These are phyloP conservation scores for Tetradesmus obliquus DNA, from an alignment of 139 green algal genomes.

Conservation along the genomic window DNA sequence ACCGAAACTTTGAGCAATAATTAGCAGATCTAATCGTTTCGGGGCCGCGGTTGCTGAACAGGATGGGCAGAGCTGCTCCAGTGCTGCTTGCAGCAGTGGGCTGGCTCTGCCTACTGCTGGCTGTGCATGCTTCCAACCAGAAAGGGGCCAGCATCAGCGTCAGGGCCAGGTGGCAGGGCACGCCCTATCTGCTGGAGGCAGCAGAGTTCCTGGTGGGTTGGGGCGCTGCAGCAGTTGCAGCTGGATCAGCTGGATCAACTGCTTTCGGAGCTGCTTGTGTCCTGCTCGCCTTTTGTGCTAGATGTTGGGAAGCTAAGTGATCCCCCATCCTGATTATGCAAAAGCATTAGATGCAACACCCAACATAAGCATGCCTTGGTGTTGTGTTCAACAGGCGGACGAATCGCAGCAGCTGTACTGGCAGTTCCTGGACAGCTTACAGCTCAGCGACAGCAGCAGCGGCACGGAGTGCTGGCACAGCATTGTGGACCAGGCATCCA, in stretches of 20 bases:
- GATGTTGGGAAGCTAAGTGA: background rate
- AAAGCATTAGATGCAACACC: background rate
- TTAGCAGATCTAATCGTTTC: too few relatives aligned
- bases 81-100: background rate
- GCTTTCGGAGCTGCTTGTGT: background rate
- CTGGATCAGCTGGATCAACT: background rate
- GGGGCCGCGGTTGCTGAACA: background rate
- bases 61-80: background rate
- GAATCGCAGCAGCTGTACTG: conserved; percentile 63
- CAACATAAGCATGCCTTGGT: background rate
- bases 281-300: background rate
- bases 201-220: conserved; percentile 79
- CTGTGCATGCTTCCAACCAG: background rate
- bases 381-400: conserved; percentile 54
- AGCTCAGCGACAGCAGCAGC: background rate
- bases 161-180: conserved; percentile 69
- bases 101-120: conserved; percentile 18
- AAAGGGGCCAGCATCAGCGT: conserved; percentile 70
- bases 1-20: too few relatives aligned
- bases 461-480: conserved; percentile 39
- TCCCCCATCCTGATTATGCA: background rate
- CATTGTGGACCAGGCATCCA: conserved; percentile 33
- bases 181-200: conserved; percentile 75
- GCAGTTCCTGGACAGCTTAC: conserved; percentile 53
- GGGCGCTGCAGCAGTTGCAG: background rate